Base-by-base conservation (phyloP, 352 stramenopile species). In the Phytophthora citrophthora region DNA sequence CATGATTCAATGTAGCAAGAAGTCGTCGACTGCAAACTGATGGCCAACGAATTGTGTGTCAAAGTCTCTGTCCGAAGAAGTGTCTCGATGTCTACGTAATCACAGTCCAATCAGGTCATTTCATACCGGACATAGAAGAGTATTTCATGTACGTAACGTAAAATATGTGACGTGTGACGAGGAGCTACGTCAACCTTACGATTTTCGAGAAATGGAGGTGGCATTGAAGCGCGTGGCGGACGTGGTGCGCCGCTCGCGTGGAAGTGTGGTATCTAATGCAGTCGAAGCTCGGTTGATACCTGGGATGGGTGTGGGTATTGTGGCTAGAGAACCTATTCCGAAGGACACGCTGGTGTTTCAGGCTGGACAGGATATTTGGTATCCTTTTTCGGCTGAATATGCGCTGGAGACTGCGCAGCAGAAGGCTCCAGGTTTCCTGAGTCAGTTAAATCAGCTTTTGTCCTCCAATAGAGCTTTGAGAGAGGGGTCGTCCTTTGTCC, bases 321-420 rank as follows among this genome's bases (percentile, higher is more conserved):
- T 91, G 13, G 86, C 82, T 23, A 70, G 59, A 8, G 70, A 81
- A 23, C 66, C 41, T 0, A 85, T 95, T 48, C 70, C 80, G 12
- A 83, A 82, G 31, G 82, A 89, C 49, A 55, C 76, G 43, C 55
- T 92, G 49, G 64, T 93, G 26, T 90, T 94, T 50, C 76, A 86
- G 36, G 80, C 85, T 7, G 72, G 70, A 1, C 60, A 68, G 0
- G 80, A 89, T 11, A 62, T 71, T 18, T 95, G 84, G 88, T 80
- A 79, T 24, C 81, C 86, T 3, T 89, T 94, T 57, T 95, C 88
- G n/a, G 79, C 88, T 15, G 79, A 90, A 46, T 74, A 47, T 54
- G 88, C 88, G 1, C 68, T 90, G 34, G 73, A 84, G 32, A 68
- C 83, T 56, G 81, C 84, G 27, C 77, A 83, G 45, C 65, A 70